Evolutionary conservation across 768 basidiomycete genomes (phyloP), one percentile per base, ranked within the genome.

Genomic region (Neoboletus brunneissimus): DNA sequence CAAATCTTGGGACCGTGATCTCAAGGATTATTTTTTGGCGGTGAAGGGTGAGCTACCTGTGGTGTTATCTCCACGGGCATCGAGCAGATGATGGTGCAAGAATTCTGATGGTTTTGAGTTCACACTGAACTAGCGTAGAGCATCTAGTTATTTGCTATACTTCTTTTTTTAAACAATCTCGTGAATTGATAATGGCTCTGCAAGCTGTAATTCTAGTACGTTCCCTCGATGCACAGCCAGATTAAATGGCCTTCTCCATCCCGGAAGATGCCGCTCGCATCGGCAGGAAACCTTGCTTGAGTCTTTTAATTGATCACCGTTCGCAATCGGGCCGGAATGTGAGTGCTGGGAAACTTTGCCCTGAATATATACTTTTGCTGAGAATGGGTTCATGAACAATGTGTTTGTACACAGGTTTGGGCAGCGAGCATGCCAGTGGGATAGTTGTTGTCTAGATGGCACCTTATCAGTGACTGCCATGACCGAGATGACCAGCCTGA

Each of bases 11-110:
- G 70, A 71, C 32, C 64, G 59, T 20, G 69, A 69, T 29, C 60
- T 78, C 34, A 71, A 70, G 57, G 77, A 78, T 48, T 73, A 66
- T 57, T 76, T 77, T 35, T 74, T 78, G 31, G 56, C 72, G 35
- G 67, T 62, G 31, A 75, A 72, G 49, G 75, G 74, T 16, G 52
- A 61, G 48, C 47, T 76, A 46, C 72, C 69, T 43, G 70, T 73
- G 0, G 64, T 75, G 52, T 59, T 76, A 63, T 71, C 72, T 62
- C 69, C 71, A 63, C 71, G 73, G 57, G 51, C 50, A 54, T 57
- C 5, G 25, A 59, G 52, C 46, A 57, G 53, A 47, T 68, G 56
- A 64, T 59, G 34, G 42, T 48, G 60, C 53, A 55, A 58, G 52
- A 51, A 55, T 48, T 40, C 23, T 16, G 53, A 47, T 46, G 16